Evolutionary conservation across 2,329 filamentous ascomycete genomes (phyloP).

Genomic region (Phaeophleospora eucalypticola): DNA sequence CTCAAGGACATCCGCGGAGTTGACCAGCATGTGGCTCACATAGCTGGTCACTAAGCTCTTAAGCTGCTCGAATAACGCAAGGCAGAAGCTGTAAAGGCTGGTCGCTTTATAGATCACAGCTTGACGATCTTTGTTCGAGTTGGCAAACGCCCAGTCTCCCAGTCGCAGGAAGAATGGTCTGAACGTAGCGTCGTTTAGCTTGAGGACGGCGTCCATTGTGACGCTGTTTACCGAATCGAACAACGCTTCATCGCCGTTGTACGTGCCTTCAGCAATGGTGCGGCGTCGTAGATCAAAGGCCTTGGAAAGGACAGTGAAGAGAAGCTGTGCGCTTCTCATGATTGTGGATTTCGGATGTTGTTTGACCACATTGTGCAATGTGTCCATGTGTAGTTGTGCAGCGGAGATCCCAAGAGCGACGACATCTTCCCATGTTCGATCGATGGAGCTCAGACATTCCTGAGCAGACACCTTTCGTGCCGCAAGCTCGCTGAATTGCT

Average conservation of each 20-base stretch:
- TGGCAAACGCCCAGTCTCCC: slow-evolving; percentile 71
- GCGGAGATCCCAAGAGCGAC: slow-evolving; percentile 21
- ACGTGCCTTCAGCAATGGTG: slow-evolving; percentile 40
- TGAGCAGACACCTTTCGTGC: slow-evolving; percentile 74
- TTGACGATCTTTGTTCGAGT: slow-evolving; percentile 56
- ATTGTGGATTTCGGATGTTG: slow-evolving; percentile 73
- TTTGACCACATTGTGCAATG: slow-evolving; percentile 65
- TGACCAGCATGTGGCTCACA: slow-evolving; percentile 76
- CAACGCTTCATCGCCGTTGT: slow-evolving; percentile 55
- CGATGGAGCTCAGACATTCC: slow-evolving; percentile 68
- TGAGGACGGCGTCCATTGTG: slow-evolving; percentile 86
- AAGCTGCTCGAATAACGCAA: slow-evolving; percentile 75
- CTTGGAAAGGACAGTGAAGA: slow-evolving; percentile 60
- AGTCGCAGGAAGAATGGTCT: slow-evolving; percentile 82
- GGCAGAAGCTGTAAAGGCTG: slow-evolving; percentile 76
- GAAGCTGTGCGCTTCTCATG: slow-evolving; percentile 65
- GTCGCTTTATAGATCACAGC: slow-evolving; percentile 62
- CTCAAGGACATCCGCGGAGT: slow-evolving; percentile 60
- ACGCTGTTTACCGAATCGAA: slow-evolving; percentile 56
- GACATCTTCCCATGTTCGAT: slow-evolving; percentile 66
- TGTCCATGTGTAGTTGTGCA: slow-evolving; percentile 37
- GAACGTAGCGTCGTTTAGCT: slow-evolving; percentile 92
- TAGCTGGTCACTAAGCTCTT: slow-evolving; percentile 95
- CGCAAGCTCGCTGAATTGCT: slow-evolving; percentile 65
- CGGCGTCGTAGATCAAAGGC: slow-evolving; percentile 61